Evolutionary conservation across 495 filamentous ascomycete species (phyloP).

Genomic region (Hypoxylon intermedium): DNA sequence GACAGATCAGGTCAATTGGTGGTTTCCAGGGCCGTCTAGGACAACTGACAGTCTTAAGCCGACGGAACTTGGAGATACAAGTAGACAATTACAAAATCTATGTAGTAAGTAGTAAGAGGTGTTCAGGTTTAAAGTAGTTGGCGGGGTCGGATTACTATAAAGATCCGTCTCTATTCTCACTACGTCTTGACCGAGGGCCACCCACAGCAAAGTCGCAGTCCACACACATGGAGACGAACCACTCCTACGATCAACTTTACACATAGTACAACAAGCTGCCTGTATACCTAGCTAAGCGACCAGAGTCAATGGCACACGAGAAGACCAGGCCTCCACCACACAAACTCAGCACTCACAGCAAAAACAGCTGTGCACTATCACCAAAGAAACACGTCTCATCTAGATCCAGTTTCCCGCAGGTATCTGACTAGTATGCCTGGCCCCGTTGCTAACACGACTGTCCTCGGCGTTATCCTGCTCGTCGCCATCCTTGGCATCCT

Average conservation of each 20-base stretch:
- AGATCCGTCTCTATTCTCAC: not conserved
- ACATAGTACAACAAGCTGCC: not conserved
- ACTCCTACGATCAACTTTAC: too few species aligned
- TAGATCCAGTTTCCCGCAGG: slow-evolving; percentile 40
- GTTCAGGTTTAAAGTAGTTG: not conserved
- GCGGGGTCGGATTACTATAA: slow-evolving; percentile 24
- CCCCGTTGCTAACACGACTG: not conserved
- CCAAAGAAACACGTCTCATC: slow-evolving; percentile 1
- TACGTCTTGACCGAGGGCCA: too few species aligned
- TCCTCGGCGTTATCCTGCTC: slow-evolving; percentile 1
- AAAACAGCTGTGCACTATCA: not conserved
- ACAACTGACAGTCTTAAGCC: too few species aligned
- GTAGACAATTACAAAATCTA: not conserved
- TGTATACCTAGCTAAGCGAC: not conserved
- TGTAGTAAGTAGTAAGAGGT: slow-evolving; percentile 10
- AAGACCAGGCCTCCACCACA: not conserved
- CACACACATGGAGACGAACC: too few species aligned
- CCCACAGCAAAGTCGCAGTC: too few species aligned
- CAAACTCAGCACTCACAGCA: not conserved
- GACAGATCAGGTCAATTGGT: too few species aligned
- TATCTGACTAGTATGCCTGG: not conserved
- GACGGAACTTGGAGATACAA: too few species aligned
- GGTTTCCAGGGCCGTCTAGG: too few species aligned
- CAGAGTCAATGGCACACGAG: slow-evolving; percentile 4
- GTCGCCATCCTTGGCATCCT: not conserved